Evolutionary conservation across 805 yeast genomes (phyloP).

Genomic region (Myxozyma melibiosi): DNA sequence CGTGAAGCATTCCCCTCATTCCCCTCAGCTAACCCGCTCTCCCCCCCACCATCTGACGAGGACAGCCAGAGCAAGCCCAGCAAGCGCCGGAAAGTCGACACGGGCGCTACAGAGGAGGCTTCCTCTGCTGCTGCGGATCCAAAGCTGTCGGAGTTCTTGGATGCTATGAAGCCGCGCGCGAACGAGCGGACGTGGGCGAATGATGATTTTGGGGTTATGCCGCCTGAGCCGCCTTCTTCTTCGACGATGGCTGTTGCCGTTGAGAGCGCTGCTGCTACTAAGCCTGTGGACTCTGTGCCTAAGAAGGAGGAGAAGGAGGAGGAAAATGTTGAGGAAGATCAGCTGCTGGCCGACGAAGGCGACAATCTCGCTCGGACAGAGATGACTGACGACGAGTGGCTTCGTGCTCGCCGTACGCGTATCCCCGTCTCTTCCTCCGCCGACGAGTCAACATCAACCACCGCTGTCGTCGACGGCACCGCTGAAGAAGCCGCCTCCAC

Average conservation of each 20-base stretch:
- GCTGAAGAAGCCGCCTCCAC: slow-evolving; percentile 7
- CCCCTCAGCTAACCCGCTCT: background rate
- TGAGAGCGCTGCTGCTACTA: background rate
- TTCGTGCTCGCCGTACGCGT: slow-evolving; percentile 31
- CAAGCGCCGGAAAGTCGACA: background rate
- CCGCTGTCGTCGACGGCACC: background rate
- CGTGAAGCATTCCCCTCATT: background rate
- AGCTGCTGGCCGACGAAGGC: slow-evolving; percentile 35
- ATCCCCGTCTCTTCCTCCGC: slow-evolving; percentile 15
- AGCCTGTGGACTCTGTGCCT: slow-evolving; percentile 33
- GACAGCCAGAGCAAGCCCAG: background rate
- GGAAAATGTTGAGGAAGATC: slow-evolving; percentile 28
- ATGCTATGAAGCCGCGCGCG: slow-evolving; percentile 75
- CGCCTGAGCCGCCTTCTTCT: background rate
- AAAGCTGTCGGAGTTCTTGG: slow-evolving; percentile 75
- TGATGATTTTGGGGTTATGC: slow-evolving; percentile 43
- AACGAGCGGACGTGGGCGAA: slow-evolving; percentile 76
- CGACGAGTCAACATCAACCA: background rate
- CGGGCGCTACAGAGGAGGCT: background rate
- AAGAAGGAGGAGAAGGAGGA: background rate
- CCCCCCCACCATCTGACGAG: slow-evolving; percentile 10
- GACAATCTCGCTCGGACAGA: slow-evolving; percentile 39
- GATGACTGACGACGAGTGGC: slow-evolving; percentile 35
- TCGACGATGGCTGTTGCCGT: background rate
- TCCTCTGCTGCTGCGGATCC: slow-evolving; percentile 55